These are phyloP conservation scores for Beta vulgaris DNA, from an alignment of 148 eudicot genomes.

Conservation along the genomic window DNA sequence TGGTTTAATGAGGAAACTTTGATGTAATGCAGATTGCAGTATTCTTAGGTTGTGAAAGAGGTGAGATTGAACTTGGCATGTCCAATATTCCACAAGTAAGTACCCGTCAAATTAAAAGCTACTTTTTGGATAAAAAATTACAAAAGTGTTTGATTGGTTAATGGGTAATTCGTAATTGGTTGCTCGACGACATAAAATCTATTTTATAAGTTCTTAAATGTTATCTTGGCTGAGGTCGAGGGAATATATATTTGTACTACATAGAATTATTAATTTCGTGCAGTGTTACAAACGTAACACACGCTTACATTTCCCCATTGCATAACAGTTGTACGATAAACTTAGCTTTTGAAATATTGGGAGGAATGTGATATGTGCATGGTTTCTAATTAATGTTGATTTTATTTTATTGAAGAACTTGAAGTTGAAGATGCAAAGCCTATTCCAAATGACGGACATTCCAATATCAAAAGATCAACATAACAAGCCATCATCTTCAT, in stretches of 20 bases:
- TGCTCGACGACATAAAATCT: too few relatives aligned
- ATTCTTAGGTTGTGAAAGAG: constrained; percentile 66
- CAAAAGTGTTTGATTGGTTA: not conserved
- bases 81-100: constrained; percentile 55
- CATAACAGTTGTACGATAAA: too few relatives aligned
- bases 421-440: constrained; percentile 49
- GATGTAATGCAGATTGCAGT: constrained; percentile 44
- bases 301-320: too few relatives aligned
- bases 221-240: too few relatives aligned
- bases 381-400: not conserved
- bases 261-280: too few relatives aligned
- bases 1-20: not conserved
- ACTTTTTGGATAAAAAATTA: not conserved
- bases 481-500: constrained; percentile 44
- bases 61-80: constrained; percentile 87
- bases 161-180: too few relatives aligned
- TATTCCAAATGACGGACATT: constrained; percentile 34
- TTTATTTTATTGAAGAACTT: constrained; percentile 41
- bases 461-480: constrained; percentile 31
- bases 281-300: too few relatives aligned
- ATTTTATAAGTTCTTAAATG: too few relatives aligned
- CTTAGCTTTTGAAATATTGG: too few relatives aligned
- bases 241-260: too few relatives aligned
- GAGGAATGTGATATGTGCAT: not conserved
- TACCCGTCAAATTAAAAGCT: not conserved